Base-by-base conservation (phyloP, 805 yeast genomes). In the Wickerhamiella slavikovae region DNA sequence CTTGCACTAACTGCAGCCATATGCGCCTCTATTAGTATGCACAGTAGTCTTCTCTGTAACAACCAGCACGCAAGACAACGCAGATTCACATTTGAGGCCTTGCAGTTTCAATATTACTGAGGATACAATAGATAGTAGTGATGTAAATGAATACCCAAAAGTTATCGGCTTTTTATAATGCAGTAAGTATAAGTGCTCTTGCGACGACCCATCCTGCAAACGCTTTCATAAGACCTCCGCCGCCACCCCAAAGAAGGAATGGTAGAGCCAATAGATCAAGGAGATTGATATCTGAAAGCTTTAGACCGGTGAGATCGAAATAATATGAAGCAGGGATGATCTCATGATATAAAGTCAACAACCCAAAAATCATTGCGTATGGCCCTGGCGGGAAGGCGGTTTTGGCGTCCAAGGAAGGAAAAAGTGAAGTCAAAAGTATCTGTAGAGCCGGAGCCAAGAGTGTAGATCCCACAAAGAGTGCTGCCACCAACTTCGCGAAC, bases 251-350 rank as follows among this genome's bases (percentile, higher is more conserved):
- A n/a, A 26, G 12, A 12, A 29, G 14, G 11, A 26, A 10, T 12
- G 22, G 26, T 15, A 15, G 17, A 5, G 27, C 31, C 17, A 28
- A 18, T 21, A 28, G 10, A 15, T 17, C 20, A 19, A 32, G 25
- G 17, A 28, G 23, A 17, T 14, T 13, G 13, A 22, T 25, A 22
- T 32, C 35, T 4, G 31, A 15, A 16, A 28, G 17, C n/a, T 19
- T 21, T 4, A 22, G 31, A n/a, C 35, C 35, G 14, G 13, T 13
- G 17, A 32, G n/a, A 9, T 24, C 15, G 21, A 28, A 28, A 10
- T 10, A 13, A 15, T 9, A 25, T 16, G 18, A 15, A 9, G 35
- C 29, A 7, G 35, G 35, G 4, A 28, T 25, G 12, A 32, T 4
- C 4, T 10, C 18, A 17, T 14, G 20, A 29, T 32, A 32, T 7